These are phyloP conservation scores for Vigna mungo DNA, from an alignment of 306 rosid genomes.

Conservation along the genomic window DNA sequence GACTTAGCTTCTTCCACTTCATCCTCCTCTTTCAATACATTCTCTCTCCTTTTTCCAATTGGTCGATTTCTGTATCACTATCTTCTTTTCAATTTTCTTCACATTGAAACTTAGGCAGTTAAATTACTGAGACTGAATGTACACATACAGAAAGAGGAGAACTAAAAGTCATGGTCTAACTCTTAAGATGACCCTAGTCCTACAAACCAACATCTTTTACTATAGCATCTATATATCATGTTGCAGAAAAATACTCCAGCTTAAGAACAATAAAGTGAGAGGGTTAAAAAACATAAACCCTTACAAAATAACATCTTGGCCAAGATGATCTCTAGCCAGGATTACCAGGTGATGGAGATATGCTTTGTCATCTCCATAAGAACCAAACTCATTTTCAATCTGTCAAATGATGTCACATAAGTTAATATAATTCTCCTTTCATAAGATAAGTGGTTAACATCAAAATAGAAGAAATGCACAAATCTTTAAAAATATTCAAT, in stretches of 20 bases:
- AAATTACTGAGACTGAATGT: slow-evolving; percentile 4
- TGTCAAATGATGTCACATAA: slow-evolving; percentile 54
- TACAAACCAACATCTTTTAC: slow-evolving; percentile 14
- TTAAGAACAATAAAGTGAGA: slow-evolving; percentile 25
- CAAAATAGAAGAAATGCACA: slow-evolving; percentile 18
- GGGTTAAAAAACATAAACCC: slow-evolving; percentile 49
- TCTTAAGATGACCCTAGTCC: not conserved
- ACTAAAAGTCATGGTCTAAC: slow-evolving; percentile 12
- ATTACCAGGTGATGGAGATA: slow-evolving; percentile 80
- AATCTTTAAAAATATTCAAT: slow-evolving; percentile 28
- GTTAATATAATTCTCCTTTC: slow-evolving; percentile 22
- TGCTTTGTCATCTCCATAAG: slow-evolving; percentile 81
- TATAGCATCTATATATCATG: not conserved
- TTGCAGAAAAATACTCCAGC: slow-evolving; percentile 31
- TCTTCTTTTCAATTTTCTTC: slow-evolving; percentile 3
- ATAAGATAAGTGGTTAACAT: slow-evolving; percentile 31
- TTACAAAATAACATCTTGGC: slow-evolving; percentile 78
- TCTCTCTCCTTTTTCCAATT: slow-evolving; percentile 4
- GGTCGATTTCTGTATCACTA: slow-evolving; percentile 6
- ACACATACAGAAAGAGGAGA: not conserved
- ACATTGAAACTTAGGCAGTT: not conserved
- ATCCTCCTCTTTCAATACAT: not conserved
- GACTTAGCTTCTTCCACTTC: slow-evolving; percentile 1
- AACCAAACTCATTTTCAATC: slow-evolving; percentile 96
- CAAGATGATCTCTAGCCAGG: slow-evolving; percentile 77